Evolutionary conservation across 352 stramenopile genomes (phyloP), one percentile per base, ranked within the genome.

Genomic region (Aphanomyces cochlioides): DNA sequence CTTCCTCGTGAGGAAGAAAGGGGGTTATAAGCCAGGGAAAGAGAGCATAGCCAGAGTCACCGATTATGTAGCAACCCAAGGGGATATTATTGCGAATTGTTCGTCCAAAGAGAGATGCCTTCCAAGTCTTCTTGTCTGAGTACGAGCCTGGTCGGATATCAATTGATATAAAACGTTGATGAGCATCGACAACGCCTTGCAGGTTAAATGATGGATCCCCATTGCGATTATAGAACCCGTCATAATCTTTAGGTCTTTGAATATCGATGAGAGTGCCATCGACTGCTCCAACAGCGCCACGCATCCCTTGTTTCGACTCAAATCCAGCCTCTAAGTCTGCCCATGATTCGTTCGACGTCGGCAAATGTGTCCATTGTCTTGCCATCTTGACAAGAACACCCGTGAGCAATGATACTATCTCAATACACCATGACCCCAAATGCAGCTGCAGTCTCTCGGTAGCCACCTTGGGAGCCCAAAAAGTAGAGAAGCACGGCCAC

Each of bases 221-320:
- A 17, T 70, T 36, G 12, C 64, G 64, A 53, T 56, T 63, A 7
- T 70, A 70, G n/a, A 56, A 70, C 8, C 64, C 64, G 7, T 70
- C 64, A 47, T 70, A 28, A 12, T 63, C 47, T 21, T 13, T 6
- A n/a, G 64, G 64, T 53, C 64, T 28, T 17, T 37, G 40, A 37
- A 70, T 70, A 5, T 56, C 19, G 47, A 70, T 63, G 8, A 70
- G 34, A 37, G 64, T 47, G 10, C 64, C 64, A 37, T 70, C 64
- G 6, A 70, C 38, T 7, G 64, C 64, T 54, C 64, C 64, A 8
- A 64, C 47, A 37, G 61, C 64, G 1, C 43, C 39, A 17, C 19
- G 34, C 10, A 70, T 58, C 7, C 63, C 63, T 21, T 59, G 12
- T 28, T 59, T 59, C 1, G 19, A 28, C 53, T 3, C 19, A 28